A percentile compares a stretch with the other conserved stretches of the same genome.
phyloP scores from a whole-genome alignment of 208 protist species.

The Dictyostelium gargantuum region DNA sequence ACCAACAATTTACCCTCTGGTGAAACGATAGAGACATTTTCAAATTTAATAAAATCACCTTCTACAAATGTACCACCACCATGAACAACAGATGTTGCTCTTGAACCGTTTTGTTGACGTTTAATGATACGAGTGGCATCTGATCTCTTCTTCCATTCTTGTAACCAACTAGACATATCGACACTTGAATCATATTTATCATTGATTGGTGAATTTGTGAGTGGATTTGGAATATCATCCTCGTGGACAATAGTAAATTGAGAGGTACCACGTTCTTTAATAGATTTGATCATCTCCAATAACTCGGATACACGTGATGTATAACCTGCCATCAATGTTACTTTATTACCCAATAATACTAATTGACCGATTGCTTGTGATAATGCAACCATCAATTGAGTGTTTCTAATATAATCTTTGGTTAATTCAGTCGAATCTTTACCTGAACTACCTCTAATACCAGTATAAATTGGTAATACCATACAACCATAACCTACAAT shows the following conservation, averaged over 20 bases:
- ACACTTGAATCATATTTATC: conserved; percentile 37
- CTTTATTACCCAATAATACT: conserved; percentile 78
- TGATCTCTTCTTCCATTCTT: conserved; percentile 69
- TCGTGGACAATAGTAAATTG: conserved; percentile 46
- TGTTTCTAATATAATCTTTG: conserved; percentile 67
- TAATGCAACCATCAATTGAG: conserved; percentile 38
- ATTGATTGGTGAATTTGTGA: neutral
- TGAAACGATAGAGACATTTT: conserved; percentile 77
- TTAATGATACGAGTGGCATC: conserved; percentile 39
- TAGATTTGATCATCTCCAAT: conserved; percentile 70
- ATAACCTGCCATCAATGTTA: conserved; percentile 65
- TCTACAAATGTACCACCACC: conserved; percentile 59
- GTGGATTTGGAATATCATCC: neutral
- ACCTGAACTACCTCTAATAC: conserved; percentile 31
- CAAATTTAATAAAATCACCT: conserved; percentile 56
- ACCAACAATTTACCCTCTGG: conserved; percentile 75
- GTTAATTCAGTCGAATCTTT: conserved; percentile 61
- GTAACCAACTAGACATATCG: neutral
- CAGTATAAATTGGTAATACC: conserved; percentile 80
- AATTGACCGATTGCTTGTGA: conserved; percentile 80
- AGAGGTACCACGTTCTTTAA: conserved; percentile 68
- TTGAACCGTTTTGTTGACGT: neutral
- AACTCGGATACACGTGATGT: conserved; percentile 81
- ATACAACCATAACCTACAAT: conserved; percentile 79
- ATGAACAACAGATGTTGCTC: neutral